Evolutionary conservation across 371 early-diverging fungal species (phyloP).

Genomic region (Mucor velutinosus): DNA sequence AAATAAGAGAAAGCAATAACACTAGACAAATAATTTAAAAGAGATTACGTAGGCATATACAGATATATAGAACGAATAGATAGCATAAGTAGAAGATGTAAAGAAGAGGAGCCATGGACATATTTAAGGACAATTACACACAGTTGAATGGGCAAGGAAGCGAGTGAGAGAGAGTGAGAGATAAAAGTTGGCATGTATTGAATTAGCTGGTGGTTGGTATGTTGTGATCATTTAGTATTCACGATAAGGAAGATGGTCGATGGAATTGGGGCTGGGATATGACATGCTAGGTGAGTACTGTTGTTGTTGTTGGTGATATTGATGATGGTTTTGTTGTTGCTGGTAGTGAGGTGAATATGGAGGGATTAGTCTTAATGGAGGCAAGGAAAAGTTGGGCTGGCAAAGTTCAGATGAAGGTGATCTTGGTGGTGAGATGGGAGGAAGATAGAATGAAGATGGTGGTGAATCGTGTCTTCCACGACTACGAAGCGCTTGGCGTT

Average conservation of each 20-base stretch:
- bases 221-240: not conserved
- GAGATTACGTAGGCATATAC: slow-evolving; percentile 10
- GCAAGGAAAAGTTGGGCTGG: slow-evolving; percentile 19
- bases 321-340: not conserved
- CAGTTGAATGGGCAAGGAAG: not conserved
- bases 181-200: not conserved
- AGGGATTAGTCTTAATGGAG: slow-evolving; percentile 30
- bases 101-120: not conserved
- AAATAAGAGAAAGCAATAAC: not conserved
- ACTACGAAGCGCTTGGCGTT: slow-evolving; percentile 67
- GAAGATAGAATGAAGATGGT: slow-evolving; percentile 50
- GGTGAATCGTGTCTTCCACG: slow-evolving; percentile 47
- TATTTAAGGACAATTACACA: not conserved
- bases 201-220: not conserved
- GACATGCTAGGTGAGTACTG: slow-evolving; percentile 31
- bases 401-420: slow-evolving; percentile 23
- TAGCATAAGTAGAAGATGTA: not conserved
- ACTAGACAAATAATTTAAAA: slow-evolving; percentile 9
- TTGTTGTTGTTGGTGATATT: not conserved
- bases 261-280: slow-evolving; percentile 38
- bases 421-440: slow-evolving; percentile 53
- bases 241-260: slow-evolving; percentile 7
- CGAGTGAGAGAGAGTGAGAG: not conserved
- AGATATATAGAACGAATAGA: not conserved
- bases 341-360: not conserved